Base-by-base conservation (phyloP, 148 eudicot genomes). In the Spergularia bocconei region DNA sequence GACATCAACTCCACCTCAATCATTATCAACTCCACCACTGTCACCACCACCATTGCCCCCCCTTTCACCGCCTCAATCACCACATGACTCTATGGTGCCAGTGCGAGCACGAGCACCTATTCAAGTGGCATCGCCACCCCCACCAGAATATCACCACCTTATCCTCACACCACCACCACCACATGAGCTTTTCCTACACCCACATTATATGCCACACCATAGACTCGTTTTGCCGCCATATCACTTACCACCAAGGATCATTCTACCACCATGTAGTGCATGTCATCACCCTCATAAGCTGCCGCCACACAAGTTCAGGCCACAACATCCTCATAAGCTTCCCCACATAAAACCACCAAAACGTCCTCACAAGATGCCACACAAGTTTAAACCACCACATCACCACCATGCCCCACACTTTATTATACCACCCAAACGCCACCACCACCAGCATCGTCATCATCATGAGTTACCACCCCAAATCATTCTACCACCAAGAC, bases 161-260 rank as follows among this genome's bases (percentile, higher is more conserved):
- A 64, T 65, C 38, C 33, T 65, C 17, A 16, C 76, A 14, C 66
- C 80, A 5, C 76, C 75, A 11, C 76, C 72, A 56, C 71, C 82
- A 20, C 71, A 80, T 38, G 79, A 80, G 63, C 82, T 80, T 64
- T 80, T 80, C 52, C 63, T 80, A 33, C 58, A 73, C 25, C 82
- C 82, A 11, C 82, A 72, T 64, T 80, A 63, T 38, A 50, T 77
- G 66, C 82, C 79, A 19, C 82, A 72, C 57, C 82, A 72, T n/a
- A 71, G 57, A 65, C 59, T 59, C n/a, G 39, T 47, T 67, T 3
- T 78, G n/a, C 82, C 79, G 19, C 76, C 72, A 6, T 80, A 69
- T 50, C 82, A 71, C 53, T 25, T 66, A 14, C 76, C 79, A 7
- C 82, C 82, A 0, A 70, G 58, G 67, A 80, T 80, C 21, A 80